These are phyloP conservation scores for Excoecaria agallocha DNA, from an alignment of 345 rosid genomes.

Conservation along the genomic window DNA sequence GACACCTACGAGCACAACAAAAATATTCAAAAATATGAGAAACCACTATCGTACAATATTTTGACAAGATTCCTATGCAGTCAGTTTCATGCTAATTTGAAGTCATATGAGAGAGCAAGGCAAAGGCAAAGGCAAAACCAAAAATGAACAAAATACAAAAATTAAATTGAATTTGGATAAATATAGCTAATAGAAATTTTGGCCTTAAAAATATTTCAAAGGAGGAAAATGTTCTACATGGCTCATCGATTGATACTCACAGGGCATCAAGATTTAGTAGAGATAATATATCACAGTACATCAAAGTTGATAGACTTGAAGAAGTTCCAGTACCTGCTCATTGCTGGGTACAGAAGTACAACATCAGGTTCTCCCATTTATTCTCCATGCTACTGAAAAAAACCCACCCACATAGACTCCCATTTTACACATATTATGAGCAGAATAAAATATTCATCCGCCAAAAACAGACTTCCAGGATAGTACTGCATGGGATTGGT, in stretches of 20 bases:
- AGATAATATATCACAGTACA: neutral
- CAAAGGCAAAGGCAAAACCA: neutral
- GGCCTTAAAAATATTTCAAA: neutral
- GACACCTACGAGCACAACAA: conserved; percentile 46
- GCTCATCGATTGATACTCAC: neutral
- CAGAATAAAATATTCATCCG: conserved; percentile 3
- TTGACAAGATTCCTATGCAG: neutral
- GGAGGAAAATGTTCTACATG: neutral
- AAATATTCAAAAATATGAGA: neutral
- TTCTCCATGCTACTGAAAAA: neutral
- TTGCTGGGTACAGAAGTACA: neutral
- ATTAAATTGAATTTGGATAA: neutral
- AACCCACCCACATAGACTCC: conserved; percentile 1
- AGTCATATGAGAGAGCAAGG: neutral
- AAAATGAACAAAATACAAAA: neutral
- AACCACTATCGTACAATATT: neutral
- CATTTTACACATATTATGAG: neutral
- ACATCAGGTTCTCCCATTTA: neutral
- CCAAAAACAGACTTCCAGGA: neutral
- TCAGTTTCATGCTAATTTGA: no score
- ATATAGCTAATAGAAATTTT: neutral
- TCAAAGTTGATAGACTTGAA: neutral
- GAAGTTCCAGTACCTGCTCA: neutral
- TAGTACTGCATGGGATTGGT: neutral
- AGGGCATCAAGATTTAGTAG: neutral